Percentiles rank a stretch among this genome's conserved stretches.
Conservation (phyloP, 1,284 basidiomycete species). For the Fistulina hepatica region DNA sequence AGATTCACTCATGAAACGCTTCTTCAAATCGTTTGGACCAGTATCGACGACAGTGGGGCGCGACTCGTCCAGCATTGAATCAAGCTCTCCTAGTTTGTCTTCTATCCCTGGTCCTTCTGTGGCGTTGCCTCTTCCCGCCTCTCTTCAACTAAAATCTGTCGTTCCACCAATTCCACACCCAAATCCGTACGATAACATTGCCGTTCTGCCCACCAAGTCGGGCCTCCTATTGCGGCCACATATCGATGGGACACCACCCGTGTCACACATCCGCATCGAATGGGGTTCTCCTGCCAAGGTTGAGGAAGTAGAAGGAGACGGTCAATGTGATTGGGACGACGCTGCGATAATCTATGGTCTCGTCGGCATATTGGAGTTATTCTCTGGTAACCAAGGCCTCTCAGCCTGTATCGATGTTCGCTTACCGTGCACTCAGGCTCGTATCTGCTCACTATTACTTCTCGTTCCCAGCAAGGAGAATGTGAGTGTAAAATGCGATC, state of each 20-base stretch:
- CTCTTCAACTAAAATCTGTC: slow-evolving; percentile 49
- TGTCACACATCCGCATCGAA: slow-evolving; percentile 39
- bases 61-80: no score
- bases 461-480: slow-evolving; percentile 46
- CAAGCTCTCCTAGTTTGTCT: no score
- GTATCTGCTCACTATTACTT: slow-evolving; percentile 58
- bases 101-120: no score
- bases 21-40: no score
- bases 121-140: slow-evolving; percentile 16
- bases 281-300: slow-evolving; percentile 53
- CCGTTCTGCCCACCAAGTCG: slow-evolving; percentile 42
- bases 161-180: slow-evolving; percentile 63
- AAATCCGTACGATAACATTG: slow-evolving; percentile 56
- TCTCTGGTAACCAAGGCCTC: slow-evolving; percentile 37
- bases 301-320: slow-evolving; percentile 36
- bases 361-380: slow-evolving; percentile 58
- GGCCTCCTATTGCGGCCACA: slow-evolving; percentile 57
- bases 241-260: slow-evolving; percentile 24
- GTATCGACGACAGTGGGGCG: no score
- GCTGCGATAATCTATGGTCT: slow-evolving; percentile 59
- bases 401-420: slow-evolving; percentile 7
- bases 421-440: slow-evolving; percentile 36
- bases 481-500: slow-evolving; percentile 34
- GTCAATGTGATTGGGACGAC: slow-evolving; percentile 39
- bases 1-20: no score